These are phyloP conservation scores for Boletus rubropictus DNA, from an alignment of 768 basidiomycete genomes.

Conservation along the genomic window DNA sequence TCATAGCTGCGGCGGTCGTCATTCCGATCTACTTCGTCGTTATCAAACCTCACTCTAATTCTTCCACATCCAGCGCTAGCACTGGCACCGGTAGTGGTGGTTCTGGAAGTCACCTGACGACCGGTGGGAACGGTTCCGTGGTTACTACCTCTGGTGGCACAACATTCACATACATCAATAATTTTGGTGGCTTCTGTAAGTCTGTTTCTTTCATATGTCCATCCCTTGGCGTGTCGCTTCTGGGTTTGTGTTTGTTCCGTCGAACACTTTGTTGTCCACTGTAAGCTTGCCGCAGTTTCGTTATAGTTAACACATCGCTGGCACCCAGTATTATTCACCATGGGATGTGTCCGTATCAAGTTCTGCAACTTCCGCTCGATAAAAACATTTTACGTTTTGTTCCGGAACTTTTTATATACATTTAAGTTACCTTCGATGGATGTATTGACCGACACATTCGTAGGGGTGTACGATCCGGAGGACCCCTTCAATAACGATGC, in stretches of 20 bases:
- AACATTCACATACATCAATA: constrained; percentile 71
- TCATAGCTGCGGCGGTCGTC: constrained; percentile 36
- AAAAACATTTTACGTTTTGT: not conserved
- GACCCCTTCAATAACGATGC: constrained; percentile 75
- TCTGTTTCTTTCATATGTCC: not conserved
- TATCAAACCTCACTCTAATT: constrained; percentile 18
- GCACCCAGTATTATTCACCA: not conserved
- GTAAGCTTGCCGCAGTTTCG: not conserved
- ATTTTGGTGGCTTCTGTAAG: constrained; percentile 71
- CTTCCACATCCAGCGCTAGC: not conserved
- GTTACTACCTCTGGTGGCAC: constrained; percentile 62
- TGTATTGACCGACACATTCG: constrained; percentile 3
- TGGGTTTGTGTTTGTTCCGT: not conserved
- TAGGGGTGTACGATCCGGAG: constrained; percentile 62
- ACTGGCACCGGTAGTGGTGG: not conserved
- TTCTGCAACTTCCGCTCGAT: too few relatives aligned
- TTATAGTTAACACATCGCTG: not conserved
- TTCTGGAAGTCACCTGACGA: constrained; percentile 11
- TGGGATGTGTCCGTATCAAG: not conserved
- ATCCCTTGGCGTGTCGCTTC: not conserved
- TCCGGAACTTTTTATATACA: not conserved
- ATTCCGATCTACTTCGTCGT: constrained; percentile 37
- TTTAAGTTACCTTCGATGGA: not conserved
- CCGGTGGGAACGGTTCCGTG: constrained; percentile 66
- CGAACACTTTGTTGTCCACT: not conserved